Evolutionary conservation across 75 land plant species (phyloP).

Genomic region (Cryptomeria japonica): DNA sequence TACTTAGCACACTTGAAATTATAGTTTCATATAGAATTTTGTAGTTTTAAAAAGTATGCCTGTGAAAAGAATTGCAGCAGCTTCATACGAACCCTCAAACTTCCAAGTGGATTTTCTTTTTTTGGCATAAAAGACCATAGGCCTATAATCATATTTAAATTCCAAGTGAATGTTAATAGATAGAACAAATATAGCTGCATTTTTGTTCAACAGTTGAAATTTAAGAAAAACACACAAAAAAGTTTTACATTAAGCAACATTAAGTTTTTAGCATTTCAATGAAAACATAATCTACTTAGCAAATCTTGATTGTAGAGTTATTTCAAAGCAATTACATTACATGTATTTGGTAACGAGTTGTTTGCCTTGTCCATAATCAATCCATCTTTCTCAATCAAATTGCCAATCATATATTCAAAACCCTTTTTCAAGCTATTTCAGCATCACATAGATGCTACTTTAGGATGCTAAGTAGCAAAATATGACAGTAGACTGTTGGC

Average conservation of each 20-base stretch:
- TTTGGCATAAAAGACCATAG: too few species aligned
- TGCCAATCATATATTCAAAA: neutral
- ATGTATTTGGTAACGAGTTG: neutral
- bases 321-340: neutral
- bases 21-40: neutral
- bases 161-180: neutral
- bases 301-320: neutral
- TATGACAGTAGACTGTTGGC: neutral
- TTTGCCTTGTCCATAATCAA: neutral
- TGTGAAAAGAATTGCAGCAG: neutral
- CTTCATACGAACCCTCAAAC: neutral
- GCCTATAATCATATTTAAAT: too few species aligned
- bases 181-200: neutral
- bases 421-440: neutral
- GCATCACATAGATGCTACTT: neutral
- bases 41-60: neutral
- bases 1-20: neutral
- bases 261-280: neutral
- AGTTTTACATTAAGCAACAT: neutral
- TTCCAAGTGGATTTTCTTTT: too few species aligned
- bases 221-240: neutral
- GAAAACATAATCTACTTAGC: neutral
- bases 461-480: neutral
- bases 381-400: neutral
- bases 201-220: neutral